Conservation (phyloP, 2,329 filamentous ascomycete genomes). For the Ophiosphaerella korrae region DNA sequence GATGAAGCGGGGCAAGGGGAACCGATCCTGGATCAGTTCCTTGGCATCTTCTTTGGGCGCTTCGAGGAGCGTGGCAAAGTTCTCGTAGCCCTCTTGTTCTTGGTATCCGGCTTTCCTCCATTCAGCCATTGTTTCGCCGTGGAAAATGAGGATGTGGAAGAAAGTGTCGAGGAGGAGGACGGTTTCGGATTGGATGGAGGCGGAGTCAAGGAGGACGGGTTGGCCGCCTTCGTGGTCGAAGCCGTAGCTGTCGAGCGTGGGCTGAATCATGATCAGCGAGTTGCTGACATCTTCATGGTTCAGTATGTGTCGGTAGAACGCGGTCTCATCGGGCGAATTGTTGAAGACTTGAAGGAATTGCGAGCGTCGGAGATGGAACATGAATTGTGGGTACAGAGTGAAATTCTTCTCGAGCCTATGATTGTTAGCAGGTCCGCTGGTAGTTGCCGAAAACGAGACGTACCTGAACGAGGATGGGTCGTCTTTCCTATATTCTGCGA, state of each 20-base stretch:
- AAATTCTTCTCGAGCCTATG: slow-evolving; percentile 85
- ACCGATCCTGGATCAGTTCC: slow-evolving; percentile 96
- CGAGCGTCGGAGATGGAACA: slow-evolving; percentile 97
- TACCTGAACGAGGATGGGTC: slow-evolving; percentile 88
- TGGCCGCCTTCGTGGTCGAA: slow-evolving; percentile 93
- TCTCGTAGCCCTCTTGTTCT: slow-evolving; percentile 97
- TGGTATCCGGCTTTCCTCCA: slow-evolving; percentile 99
- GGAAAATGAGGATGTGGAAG: slow-evolving; percentile 99
- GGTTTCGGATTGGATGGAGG: slow-evolving; percentile 92
- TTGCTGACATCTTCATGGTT: slow-evolving; percentile 98
- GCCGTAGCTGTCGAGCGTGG: slow-evolving; percentile 94
- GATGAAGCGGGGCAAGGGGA: slow-evolving; percentile 97
- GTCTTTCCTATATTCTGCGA: slow-evolving; percentile 97
- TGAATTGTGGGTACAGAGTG: slow-evolving; percentile 97
- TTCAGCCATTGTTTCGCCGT: slow-evolving; percentile 95
- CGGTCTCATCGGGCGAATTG: slow-evolving; percentile 97
- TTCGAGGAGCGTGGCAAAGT: slow-evolving; percentile 85
- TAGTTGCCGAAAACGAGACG: slow-evolving; percentile 70
- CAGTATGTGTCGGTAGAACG: slow-evolving; percentile 96
- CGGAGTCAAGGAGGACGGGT: slow-evolving; percentile 93
- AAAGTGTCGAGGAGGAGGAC: slow-evolving; percentile 96
- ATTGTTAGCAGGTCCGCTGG: slow-evolving; percentile 47
- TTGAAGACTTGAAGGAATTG: slow-evolving; percentile 99
- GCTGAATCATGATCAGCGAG: slow-evolving; percentile 98
- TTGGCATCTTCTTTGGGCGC: slow-evolving; percentile 96